phyloP scores from a whole-genome alignment of 305 asterid species.

The Lippia alba region DNA sequence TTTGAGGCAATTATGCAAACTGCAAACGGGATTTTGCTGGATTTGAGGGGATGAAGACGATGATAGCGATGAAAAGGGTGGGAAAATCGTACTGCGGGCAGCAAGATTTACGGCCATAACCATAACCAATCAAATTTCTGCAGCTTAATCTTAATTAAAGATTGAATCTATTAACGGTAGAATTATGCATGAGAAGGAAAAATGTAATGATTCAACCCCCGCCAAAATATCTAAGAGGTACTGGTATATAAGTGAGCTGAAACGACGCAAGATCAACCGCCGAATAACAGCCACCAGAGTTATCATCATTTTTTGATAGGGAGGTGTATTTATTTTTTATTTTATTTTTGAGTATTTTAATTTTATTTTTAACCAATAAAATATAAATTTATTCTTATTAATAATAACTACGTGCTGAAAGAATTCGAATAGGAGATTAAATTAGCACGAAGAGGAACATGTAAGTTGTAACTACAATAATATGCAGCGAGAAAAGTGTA shows the following conservation, averaged over 20 bases:
- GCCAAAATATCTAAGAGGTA: slow-evolving; percentile 11
- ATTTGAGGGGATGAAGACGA: slow-evolving; percentile 36
- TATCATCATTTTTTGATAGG: too few species aligned
- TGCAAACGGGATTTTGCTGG: slow-evolving; percentile 31
- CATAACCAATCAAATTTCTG: slow-evolving; percentile 30
- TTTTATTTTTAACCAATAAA: too few species aligned
- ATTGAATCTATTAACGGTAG: neutral
- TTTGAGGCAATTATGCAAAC: slow-evolving; percentile 19
- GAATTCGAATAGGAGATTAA: too few species aligned
- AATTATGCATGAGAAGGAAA: slow-evolving; percentile 1
- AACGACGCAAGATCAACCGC: slow-evolving; percentile 24
- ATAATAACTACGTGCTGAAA: too few species aligned
- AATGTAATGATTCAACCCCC: neutral
- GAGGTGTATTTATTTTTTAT: too few species aligned
- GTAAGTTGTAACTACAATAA: too few species aligned
- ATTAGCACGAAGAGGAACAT: too few species aligned
- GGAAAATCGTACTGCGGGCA: slow-evolving; percentile 31
- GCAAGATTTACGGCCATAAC: slow-evolving; percentile 48
- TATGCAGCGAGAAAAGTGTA: too few species aligned
- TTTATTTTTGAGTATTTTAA: too few species aligned
- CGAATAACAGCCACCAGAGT: neutral
- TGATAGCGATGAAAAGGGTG: slow-evolving; percentile 36
- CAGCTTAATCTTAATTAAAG: neutral
- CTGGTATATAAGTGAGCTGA: slow-evolving; percentile 5
- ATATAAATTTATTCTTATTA: too few species aligned